phyloP scores from a whole-genome alignment of 1,284 basidiomycete species.

The Coniferiporia weirii region DNA sequence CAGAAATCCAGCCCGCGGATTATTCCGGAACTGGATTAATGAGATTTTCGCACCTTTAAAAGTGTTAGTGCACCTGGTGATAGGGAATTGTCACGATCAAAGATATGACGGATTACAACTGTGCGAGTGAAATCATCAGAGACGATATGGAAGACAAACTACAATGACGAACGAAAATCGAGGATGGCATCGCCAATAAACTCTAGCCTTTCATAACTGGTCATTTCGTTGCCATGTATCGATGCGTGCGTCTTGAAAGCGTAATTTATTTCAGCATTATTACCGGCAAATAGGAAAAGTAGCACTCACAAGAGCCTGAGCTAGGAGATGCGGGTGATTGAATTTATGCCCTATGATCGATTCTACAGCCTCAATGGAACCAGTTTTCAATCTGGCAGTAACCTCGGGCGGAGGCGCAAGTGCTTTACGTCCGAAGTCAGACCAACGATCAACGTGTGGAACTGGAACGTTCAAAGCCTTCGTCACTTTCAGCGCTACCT shows the following conservation, averaged over 20 bases:
- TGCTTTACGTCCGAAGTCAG: constrained; percentile 56
- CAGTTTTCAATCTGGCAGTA: constrained; percentile 37
- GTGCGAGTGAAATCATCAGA: constrained; percentile 7
- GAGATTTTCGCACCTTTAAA: constrained; percentile 51
- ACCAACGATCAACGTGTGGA: constrained; percentile 57
- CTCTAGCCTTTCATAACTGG: constrained; percentile 68
- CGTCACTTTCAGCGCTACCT: constrained; percentile 54
- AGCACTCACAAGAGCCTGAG: constrained; percentile 61
- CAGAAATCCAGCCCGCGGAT: too few relatives aligned
- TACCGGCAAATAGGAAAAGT: neutral
- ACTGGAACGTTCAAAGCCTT: constrained; percentile 62
- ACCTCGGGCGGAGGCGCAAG: constrained; percentile 37
- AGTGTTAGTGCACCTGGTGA: constrained; percentile 69
- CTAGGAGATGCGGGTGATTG: constrained; percentile 53
- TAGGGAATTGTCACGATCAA: constrained; percentile 51
- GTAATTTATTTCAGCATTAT: neutral
- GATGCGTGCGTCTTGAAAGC: constrained; percentile 56
- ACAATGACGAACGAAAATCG: constrained; percentile 54
- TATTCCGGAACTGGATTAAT: neutral
- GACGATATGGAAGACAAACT: constrained; percentile 1
- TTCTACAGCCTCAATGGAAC: constrained; percentile 53
- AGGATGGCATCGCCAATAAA: constrained; percentile 80
- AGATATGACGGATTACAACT: constrained; percentile 76
- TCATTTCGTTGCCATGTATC: constrained; percentile 46
- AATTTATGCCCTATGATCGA: constrained; percentile 57